Evolutionary conservation across 2,329 filamentous ascomycete genomes (phyloP), one percentile per base, ranked within the genome.

Genomic region (Cercospora berteroae): DNA sequence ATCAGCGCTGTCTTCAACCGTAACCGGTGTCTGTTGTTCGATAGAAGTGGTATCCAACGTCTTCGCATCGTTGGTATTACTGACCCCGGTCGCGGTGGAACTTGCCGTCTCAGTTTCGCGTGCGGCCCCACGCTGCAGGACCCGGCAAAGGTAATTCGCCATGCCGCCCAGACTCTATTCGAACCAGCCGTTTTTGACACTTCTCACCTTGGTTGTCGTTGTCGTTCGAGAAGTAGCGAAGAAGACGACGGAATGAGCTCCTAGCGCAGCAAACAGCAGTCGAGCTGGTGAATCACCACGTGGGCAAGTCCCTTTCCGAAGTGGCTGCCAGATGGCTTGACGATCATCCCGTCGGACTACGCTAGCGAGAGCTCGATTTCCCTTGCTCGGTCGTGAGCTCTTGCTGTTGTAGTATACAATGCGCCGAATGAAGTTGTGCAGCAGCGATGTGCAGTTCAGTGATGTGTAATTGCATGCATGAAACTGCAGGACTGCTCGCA

Each of bases 111-210:
- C 20, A 18, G 42, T 48, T 13, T 13, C 42, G 13, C 42, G 42
- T 13, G 39, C 23, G 27, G 39, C 33, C 50, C 25, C 20, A 25
- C 42, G 62, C 20, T 58, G 50, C 31, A 64, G 36, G 18, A 59
- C 25, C 52, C 42, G 44, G 63, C 62, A 52, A n/a, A 64, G 52
- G 39, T 39, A 59, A 44, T 25, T 36, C 16, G 63, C 52, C 63
- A 59, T 64, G 20, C 25, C 27, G 31, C 16, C 18, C 33, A 23
- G 58, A 39, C 6, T 13, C 57, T 25, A 27, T 56, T 56, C 20
- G 42, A 27, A 29, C 52, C 27, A 23, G 23, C 52, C n/a, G 23
- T 23, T 56, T 56, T 31, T 23, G 27, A 56, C 23, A 56, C 52
- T 31, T 56, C 52, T 31, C 23, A n/a, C 52, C 13, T 31, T 56